Evolutionary conservation across 2,329 filamentous ascomycete genomes (phyloP).

Genomic region (Fusarium floridanum): DNA sequence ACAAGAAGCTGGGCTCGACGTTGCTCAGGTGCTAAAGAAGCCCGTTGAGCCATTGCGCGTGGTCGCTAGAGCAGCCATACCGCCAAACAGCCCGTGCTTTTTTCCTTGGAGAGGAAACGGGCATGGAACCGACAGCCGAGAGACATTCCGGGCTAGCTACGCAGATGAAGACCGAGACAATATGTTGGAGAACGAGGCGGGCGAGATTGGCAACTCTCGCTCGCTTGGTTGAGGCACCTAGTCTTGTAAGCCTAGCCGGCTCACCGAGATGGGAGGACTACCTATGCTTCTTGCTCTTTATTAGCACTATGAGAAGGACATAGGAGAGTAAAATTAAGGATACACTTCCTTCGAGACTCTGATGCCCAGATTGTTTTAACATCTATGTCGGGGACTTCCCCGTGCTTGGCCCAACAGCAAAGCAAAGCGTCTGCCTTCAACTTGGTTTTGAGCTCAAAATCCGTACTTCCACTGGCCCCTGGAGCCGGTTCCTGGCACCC

Average conservation of each 20-base stretch:
- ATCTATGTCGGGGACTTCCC: neutral
- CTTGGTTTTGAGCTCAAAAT: constrained; percentile 13
- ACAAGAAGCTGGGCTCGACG: neutral
- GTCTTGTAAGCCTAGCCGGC: constrained; percentile 12
- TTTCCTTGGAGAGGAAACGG: neutral
- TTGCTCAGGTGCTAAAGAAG: constrained; percentile 12
- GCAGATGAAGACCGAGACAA: constrained; percentile 4
- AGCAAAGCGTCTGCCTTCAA: neutral
- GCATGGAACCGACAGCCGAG: constrained; percentile 2
- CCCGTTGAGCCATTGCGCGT: neutral
- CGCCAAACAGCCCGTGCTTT: constrained; percentile 6
- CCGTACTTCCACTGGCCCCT: constrained; percentile 35
- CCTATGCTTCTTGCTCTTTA: neutral
- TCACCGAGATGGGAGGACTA: constrained; percentile 4
- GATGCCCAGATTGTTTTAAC: neutral
- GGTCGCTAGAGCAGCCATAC: constrained; percentile 7
- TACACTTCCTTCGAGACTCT: neutral
- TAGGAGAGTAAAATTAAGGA: neutral
- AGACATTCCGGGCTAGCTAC: constrained; percentile 1
- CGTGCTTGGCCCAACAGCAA: constrained; percentile 3
- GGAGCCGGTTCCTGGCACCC: constrained; percentile 40
- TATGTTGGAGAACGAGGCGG: constrained; percentile 21
- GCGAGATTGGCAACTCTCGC: constrained; percentile 26
- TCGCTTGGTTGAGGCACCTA: neutral
- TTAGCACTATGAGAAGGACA: neutral